Base-by-base conservation (phyloP, 495 filamentous ascomycete species). In the Terfezia boudieri region DNA sequence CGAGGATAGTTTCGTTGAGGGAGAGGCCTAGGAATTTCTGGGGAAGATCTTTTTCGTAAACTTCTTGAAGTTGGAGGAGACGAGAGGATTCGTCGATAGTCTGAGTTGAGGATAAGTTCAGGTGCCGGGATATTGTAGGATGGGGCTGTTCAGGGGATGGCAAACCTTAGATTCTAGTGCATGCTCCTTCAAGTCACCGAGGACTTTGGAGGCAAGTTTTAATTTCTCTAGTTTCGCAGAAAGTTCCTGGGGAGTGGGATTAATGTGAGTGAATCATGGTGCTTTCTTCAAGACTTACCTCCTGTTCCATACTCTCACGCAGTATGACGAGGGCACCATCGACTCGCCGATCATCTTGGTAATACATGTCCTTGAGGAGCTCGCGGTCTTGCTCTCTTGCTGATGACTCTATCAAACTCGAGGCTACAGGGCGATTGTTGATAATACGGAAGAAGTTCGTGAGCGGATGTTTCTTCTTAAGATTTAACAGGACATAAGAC, bases 381-480 rank as follows among this genome's bases (percentile, higher is more conserved):
- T 92, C 82, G 4, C 73, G 74, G 61, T 95, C 90, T 51, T 85
- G 79, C 22, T 74, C 75, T 50, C 72, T 70, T 2, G 90, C 89
- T 0, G 79, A 81, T 2, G 86, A 77, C 64, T 96, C 90, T 36
- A 98, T 83, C 14, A 98, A 74, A 0, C 90, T 85, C 2, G 84
- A 86, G 20, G 90, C 90, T 52, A 83, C 76, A 0, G 92, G 89
- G 7, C 89, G 80, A 57, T 71, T 78, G 66, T 84, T 93, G 66
- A 98, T 85, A 55, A 84, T 82, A 53, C 87, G 80, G 73, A 96
- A 96, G 71, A 98, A 98, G 55, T 76, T 80, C 2, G 87, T 82
- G 2, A 95, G 73, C 7, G 92, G 85, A 10, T 94, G 75, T 62
- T 93, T 95, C 68, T 84, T 85, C 69, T 85, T 89, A 17, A 98